Evolutionary conservation across 345 rosid genomes (phyloP).

Genomic region (Eucalyptus viminalis): DNA sequence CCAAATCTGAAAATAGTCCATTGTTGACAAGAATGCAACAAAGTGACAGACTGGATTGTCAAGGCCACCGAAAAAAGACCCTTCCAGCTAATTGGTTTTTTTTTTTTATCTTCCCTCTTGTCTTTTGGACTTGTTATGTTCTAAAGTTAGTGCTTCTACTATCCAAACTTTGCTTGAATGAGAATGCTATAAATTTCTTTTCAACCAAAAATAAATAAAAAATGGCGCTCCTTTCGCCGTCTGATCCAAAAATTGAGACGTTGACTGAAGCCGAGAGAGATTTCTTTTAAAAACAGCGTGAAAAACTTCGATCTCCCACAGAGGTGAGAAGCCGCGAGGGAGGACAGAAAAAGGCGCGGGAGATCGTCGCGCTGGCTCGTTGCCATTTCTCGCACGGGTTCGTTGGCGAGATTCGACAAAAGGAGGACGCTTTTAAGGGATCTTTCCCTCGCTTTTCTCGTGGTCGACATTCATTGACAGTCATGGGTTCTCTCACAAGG

Average conservation of each 20-base stretch:
- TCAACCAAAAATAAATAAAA: too few species aligned
- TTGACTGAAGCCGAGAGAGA: not conserved
- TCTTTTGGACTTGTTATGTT: too few species aligned
- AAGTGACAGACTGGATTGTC: too few species aligned
- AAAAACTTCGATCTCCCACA: too few species aligned
- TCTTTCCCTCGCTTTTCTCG: not conserved
- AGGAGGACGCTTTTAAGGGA: not conserved
- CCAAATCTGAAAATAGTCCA: too few species aligned
- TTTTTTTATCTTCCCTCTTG: too few species aligned
- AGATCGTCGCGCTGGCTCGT: not conserved
- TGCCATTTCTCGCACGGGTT: not conserved
- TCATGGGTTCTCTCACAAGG: not conserved
- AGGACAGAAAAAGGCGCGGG: not conserved
- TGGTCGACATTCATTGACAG: not conserved
- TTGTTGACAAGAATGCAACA: too few species aligned
- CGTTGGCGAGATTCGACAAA: not conserved
- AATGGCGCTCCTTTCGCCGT: not conserved
- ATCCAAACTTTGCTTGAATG: too few species aligned
- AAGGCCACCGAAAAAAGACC: too few species aligned
- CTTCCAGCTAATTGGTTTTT: too few species aligned
- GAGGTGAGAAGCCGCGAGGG: not conserved
- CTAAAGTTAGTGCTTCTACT: too few species aligned
- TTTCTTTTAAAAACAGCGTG: not conserved
- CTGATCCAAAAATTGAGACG: not conserved
- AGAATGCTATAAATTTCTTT: too few species aligned